Evolutionary conservation across 2,329 filamentous ascomycete species (phyloP), one percentile per base, ranked within the genome.

Genomic region (Thelonectria olida): DNA sequence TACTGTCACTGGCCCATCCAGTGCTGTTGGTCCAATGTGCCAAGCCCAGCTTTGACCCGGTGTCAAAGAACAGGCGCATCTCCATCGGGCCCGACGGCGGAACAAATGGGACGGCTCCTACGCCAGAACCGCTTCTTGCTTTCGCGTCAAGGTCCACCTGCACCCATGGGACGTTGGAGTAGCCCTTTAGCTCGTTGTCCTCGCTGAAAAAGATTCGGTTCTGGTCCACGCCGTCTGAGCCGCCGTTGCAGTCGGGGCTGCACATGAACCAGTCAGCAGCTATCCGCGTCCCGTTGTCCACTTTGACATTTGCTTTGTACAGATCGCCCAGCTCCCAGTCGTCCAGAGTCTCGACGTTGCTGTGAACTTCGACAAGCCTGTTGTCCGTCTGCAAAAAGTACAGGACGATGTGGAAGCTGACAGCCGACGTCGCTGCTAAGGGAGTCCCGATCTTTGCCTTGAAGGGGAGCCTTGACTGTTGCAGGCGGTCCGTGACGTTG

Each of bases 41-140:
- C 51, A 54, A 34, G 23, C 20, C 28, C 15, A 54, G 25, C 13
- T 22, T 25, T 9, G 51, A 54, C 8, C 23, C 25, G 13, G 41
- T 34, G 13, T 42, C 25, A 7, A 28, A 54, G 17, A 54, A 54
- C 9, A 54, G 27, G 7, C 51, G 39, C 51, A 54, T 54, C 51
- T 54, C 25, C 12, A 28, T 13, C 23, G 17, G 39, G 15, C 51
- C 51, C 19, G 31, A 20, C n/a, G 19, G 17, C 7, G 51, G 27
- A 22, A 54, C 10, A 34, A 22, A 45, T 7, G 51, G 51, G 9
- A 31, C 27, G 38, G 28, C 39, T 3, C 17, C 51, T 13, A 54
- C 41, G 20, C 39, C 27, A n/a, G 51, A 54, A 4, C 39, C 51
- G 4, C 23, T 19, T 2, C 20, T 28, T 38, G 41, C 41, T 2